Base-by-base conservation (phyloP, 345 rosid species). In the Clausena lansium region DNA sequence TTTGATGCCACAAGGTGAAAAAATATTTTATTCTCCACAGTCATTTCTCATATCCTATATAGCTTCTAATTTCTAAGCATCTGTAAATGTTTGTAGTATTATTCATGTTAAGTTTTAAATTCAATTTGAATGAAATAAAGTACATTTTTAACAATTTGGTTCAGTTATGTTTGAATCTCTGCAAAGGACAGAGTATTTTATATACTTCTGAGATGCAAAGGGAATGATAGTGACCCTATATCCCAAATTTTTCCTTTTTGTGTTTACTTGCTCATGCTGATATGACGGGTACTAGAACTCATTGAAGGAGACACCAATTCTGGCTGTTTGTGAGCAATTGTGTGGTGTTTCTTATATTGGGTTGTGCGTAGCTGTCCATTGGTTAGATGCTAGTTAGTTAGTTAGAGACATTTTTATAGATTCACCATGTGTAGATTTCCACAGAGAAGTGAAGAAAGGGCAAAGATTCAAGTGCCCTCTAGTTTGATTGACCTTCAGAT, bases 1-100 rank as follows among this genome's bases (percentile, higher is more conserved):
- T 94, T 96, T 87, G 99, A 96, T 79, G 95, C 98, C 27, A 94
- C 99, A 59, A 95, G 98, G 98, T 86, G 86, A 76, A 58, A 76
- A 58, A 24, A 38, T 17, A 25, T 62, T 50, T 66, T 41, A 19
- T 15, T 47, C 32, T 32, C 65, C 17, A n/a, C 25, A 35, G 33
- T 70, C 14, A 69, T 67, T 72, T 75, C 66, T 33, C 28, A 7
- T 61, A 9, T 58, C 38, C 9, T 27, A 2, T 6, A 33, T 30
- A 75, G 36, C 62, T 73, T 28, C 24, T 27, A 47, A 30, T 6
- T 70, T 8, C 22, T 69, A 69, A 47, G 36, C 60, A 47, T 70
- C 22, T 47, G 60, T 52, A 15, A 50, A 33, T 25, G 7, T 60
- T 67, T 41, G 45, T n/a, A n/a, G 47, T 39, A 33, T 69, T 47